Percentiles rank a stretch among this genome's conserved stretches.
Conservation (phyloP, 2,329 filamentous ascomycete species). For the Aspergillus uvarum region DNA sequence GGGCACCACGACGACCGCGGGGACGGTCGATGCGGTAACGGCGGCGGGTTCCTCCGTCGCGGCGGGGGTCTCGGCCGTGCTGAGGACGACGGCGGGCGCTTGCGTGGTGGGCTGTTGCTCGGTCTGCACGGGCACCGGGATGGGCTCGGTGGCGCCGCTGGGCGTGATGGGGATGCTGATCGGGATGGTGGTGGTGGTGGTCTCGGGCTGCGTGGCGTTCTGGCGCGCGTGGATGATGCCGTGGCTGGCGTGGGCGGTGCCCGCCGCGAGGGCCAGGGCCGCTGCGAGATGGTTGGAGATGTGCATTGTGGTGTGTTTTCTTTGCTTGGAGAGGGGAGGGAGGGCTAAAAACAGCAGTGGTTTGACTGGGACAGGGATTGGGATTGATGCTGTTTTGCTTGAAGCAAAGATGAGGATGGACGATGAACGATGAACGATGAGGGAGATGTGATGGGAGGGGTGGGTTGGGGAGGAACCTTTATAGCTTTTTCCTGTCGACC, state of each 20-base stretch:
- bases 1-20: background rate
- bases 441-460: background rate
- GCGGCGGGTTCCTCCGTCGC: background rate
- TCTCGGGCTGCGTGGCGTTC: background rate
- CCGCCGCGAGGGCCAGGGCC: slow-evolving; percentile 22
- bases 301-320: slow-evolving; percentile 27
- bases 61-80: background rate
- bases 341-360: background rate
- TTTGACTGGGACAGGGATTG: background rate
- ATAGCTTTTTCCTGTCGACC: background rate
- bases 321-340: no score
- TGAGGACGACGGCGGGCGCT: background rate
- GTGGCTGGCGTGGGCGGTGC: slow-evolving; percentile 10
- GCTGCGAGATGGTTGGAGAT: slow-evolving; percentile 24
- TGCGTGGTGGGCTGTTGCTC: background rate
- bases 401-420: background rate
- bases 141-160: no score
- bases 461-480: background rate
- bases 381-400: background rate
- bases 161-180: background rate
- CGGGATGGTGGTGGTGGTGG: background rate
- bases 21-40: no score
- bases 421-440: background rate
- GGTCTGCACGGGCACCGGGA: no score
- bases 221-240: slow-evolving; percentile 6